Conservation (phyloP, 768 basidiomycete genomes). For the Pisolithus albus region DNA sequence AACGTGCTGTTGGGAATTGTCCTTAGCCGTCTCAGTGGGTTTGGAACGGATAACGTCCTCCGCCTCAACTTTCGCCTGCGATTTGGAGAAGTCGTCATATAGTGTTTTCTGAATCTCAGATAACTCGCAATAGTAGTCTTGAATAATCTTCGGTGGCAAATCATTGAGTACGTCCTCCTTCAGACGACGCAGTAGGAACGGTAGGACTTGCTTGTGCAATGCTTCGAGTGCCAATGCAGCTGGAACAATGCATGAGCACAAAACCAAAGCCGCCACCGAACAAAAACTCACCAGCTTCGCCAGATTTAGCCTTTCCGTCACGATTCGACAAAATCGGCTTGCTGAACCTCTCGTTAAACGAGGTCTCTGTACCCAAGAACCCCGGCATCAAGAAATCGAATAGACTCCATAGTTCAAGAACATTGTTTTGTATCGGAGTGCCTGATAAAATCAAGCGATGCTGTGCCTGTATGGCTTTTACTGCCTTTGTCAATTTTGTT, state of each 20-base stretch:
- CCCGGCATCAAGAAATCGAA: constrained; percentile 99
- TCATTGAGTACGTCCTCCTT: constrained; percentile 97
- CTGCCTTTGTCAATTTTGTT: constrained; percentile 94
- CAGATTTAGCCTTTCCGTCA: constrained; percentile 90
- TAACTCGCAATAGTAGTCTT: constrained; percentile 98
- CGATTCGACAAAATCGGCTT: constrained; percentile 93
- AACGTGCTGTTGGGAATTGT: constrained; percentile 69
- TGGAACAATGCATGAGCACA: constrained; percentile 26
- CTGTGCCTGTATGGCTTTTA: constrained; percentile 83
- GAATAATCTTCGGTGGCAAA: constrained; percentile 97
- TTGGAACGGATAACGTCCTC: constrained; percentile 56
- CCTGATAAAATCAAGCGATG: constrained; percentile 94
- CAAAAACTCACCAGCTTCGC: constrained; percentile 78
- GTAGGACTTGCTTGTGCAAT: constrained; percentile 97
- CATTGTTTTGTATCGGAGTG: constrained; percentile 98
- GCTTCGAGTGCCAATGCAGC: constrained; percentile 93
- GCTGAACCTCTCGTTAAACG: constrained; percentile 92
- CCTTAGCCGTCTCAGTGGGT: constrained; percentile 28
- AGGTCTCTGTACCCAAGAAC: constrained; percentile 90
- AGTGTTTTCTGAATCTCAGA: constrained; percentile 90
- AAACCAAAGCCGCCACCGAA: neutral
- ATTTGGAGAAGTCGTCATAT: constrained; percentile 89
- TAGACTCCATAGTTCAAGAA: constrained; percentile 94
- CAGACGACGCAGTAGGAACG: constrained; percentile 90
- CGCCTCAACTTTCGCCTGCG: constrained; percentile 57